Percentiles rank a stretch among this genome's conserved stretches.
Evolutionary conservation across 139 green algal genomes (phyloP).

Genomic region (Chlorella sp.): DNA sequence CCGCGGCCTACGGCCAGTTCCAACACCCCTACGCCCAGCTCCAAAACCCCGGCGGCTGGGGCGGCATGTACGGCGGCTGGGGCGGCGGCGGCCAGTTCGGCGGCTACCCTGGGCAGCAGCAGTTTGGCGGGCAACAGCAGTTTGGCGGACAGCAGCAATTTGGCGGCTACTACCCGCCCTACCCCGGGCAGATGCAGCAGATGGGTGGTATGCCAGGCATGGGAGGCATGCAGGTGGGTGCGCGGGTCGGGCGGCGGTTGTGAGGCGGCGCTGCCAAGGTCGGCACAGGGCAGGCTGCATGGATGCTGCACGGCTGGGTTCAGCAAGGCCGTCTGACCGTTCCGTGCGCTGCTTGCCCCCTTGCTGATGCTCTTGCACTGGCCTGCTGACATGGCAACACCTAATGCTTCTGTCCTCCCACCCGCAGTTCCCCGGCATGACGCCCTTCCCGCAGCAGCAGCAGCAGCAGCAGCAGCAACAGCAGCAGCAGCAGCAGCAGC

Average conservation of each 20-base stretch:
- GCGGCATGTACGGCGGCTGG: neutral
- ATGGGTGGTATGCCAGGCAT: too few species aligned
- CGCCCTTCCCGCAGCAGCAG: neutral
- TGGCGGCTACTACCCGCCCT: neutral
- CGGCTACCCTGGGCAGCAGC: neutral
- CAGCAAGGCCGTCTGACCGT: neutral
- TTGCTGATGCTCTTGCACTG: neutral
- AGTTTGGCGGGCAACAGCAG: constrained; percentile 3
- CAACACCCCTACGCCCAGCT: neutral
- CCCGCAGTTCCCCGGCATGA: constrained; percentile 18
- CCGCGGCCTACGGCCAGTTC: neutral
- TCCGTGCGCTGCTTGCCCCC: neutral
- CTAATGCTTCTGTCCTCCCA: neutral
- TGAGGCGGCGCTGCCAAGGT: too few species aligned
- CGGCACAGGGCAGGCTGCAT: too few species aligned
- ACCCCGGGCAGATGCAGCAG: neutral
- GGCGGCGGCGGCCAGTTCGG: too few species aligned
- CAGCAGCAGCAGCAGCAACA: neutral
- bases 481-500: too few species aligned
- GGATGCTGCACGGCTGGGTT: neutral
- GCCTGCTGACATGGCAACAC: neutral
- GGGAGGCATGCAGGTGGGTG: constrained; percentile 1
- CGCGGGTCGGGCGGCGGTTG: too few species aligned
- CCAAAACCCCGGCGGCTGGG: neutral
- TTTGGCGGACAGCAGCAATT: neutral